phyloP scores from a whole-genome alignment of 257 asterid genomes.

The Sherardia arvensis region DNA sequence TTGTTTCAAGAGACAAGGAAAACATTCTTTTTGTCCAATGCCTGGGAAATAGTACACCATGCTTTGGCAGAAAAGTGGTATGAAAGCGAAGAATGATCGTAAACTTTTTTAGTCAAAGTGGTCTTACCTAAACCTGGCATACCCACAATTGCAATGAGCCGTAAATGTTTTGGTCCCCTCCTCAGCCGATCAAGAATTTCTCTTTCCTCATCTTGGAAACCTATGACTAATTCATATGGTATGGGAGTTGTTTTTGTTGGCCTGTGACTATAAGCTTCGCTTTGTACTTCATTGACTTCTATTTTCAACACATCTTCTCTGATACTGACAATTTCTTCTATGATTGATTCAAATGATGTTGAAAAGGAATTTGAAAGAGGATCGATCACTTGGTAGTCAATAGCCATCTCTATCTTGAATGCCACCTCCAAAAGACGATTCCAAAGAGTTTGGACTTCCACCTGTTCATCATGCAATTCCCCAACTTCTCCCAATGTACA shows the following conservation, averaged over 20 bases:
- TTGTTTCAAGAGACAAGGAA: background rate
- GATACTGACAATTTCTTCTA: background rate
- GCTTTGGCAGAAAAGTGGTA: background rate
- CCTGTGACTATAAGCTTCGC: background rate
- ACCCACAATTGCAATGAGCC: conserved; percentile 1
- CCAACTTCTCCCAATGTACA: background rate
- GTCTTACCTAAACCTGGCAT: conserved; percentile 10
- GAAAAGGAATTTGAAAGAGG: background rate
- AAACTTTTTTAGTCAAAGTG: conserved; percentile 6
- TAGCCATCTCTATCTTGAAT: background rate
- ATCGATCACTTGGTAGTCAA: background rate
- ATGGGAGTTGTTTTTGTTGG: background rate
- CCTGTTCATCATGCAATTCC: background rate
- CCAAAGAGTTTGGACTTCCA: background rate
- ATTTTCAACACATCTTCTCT: background rate
- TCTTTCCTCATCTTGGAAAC: background rate
- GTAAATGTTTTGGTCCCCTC: background rate
- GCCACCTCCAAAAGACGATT: background rate
- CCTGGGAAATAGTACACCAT: conserved; percentile 5
- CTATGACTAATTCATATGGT: background rate
- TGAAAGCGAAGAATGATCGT: background rate
- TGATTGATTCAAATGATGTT: background rate
- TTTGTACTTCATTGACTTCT: background rate
- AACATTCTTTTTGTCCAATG: background rate
- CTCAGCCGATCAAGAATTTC: background rate